Percentiles rank a stretch among this genome's conserved stretches.
Conservation (phyloP, 2,329 filamentous ascomycete genomes). For the Colletotrichum plurivorum region DNA sequence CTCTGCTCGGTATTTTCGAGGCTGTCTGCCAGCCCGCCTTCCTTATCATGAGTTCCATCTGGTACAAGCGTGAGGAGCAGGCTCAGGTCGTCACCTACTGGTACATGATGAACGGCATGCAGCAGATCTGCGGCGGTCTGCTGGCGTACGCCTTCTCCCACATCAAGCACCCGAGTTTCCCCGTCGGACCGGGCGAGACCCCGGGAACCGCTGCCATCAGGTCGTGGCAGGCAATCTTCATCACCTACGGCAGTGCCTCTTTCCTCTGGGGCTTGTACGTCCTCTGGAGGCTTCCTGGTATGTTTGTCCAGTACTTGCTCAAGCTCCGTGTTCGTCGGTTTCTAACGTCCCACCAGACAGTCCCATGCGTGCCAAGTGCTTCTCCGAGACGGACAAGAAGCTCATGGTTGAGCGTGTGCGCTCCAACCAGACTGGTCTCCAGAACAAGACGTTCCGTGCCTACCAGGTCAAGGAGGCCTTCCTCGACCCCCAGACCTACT, state of each 20-base stretch:
- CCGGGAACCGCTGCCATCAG: constrained; percentile 45
- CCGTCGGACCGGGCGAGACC: background rate
- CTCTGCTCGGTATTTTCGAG: constrained; percentile 61
- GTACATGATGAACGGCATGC: constrained; percentile 53
- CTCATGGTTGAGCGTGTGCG: constrained; percentile 55
- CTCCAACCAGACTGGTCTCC: constrained; percentile 50
- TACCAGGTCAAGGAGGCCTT: constrained; percentile 31
- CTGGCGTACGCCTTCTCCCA: constrained; percentile 55
- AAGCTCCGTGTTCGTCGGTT: constrained; percentile 48
- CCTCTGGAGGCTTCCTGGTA: constrained; percentile 60
- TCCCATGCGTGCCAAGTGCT: constrained; percentile 48
- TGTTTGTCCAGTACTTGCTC: background rate
- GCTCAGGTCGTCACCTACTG: constrained; percentile 40
- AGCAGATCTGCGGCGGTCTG: constrained; percentile 55
- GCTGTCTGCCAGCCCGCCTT: constrained; percentile 60
- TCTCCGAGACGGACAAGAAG: constrained; percentile 50
- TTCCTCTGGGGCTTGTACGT: constrained; percentile 52
- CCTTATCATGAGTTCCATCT: constrained; percentile 53
- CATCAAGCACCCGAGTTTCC: constrained; percentile 41
- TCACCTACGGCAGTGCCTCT: constrained; percentile 56
- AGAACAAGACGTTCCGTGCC: constrained; percentile 28
- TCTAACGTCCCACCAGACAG: constrained; percentile 48
- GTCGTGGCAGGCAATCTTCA: constrained; percentile 59
- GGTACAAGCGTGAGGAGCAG: constrained; percentile 56
- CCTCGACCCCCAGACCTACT: constrained; percentile 23